Conservation (phyloP, 257 asterid genomes). For the Nicotiana paniculata region DNA sequence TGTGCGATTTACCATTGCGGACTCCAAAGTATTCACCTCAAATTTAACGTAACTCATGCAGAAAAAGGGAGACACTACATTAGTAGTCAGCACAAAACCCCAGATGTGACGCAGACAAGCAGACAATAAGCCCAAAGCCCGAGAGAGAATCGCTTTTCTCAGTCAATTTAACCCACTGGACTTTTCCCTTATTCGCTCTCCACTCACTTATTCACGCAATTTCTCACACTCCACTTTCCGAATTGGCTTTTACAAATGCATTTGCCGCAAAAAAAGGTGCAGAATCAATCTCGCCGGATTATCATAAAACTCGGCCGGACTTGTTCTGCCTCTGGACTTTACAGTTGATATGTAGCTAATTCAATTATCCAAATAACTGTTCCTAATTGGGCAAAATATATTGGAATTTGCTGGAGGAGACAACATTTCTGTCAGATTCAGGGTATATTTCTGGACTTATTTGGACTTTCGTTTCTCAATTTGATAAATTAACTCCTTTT, state of each 20-base stretch:
- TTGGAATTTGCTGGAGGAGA: not conserved
- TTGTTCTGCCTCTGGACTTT: not conserved
- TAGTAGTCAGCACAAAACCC: not conserved
- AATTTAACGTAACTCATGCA: not conserved
- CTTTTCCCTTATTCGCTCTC: constrained; percentile 16
- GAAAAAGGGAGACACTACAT: not conserved
- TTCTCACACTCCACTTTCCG: not conserved
- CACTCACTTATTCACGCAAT: not conserved
- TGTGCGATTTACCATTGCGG: not conserved
- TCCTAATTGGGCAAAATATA: not conserved
- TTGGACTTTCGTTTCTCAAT: constrained; percentile 20
- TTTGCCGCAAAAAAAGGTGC: not conserved
- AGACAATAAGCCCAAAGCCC: constrained; percentile 45
- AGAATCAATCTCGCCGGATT: not conserved
- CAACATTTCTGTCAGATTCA: not conserved
- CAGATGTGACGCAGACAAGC: constrained; percentile 11
- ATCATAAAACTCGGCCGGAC: not conserved
- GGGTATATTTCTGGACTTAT: not conserved
- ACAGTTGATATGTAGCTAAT: not conserved
- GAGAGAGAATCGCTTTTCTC: constrained; percentile 5
- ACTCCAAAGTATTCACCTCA: not conserved
- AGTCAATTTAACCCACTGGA: constrained; percentile 13
- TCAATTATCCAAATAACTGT: not conserved
- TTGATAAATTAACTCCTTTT: constrained; percentile 21
- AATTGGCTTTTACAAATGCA: constrained; percentile 10